Evolutionary conservation across 331 rosid genomes (phyloP), one percentile per base, ranked within the genome.

Genomic region (Quercus lobata): DNA sequence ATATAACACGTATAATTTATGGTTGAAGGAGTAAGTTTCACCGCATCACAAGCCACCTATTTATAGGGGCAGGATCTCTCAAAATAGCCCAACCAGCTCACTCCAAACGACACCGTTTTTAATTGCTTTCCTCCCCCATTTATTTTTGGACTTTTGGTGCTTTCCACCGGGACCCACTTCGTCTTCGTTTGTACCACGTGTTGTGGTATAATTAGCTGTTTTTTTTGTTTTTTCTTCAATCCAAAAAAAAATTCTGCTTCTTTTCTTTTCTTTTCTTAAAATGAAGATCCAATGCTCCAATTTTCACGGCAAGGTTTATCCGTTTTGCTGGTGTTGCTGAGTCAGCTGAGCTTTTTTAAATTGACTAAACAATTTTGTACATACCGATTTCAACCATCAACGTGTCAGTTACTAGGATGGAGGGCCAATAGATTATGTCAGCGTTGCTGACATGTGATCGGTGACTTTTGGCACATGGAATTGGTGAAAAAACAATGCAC

Each of bases 41-140:
- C 32, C 62, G 63, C 77, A 14, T 71, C 84, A 6, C 30, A 3
- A 19, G 55, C 79, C 81, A 69, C 88, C 29, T 81, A 90, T 90
- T 90, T 92, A 92, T 90, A 90, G 83, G 82, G 58, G 19, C 37
- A n/a, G 75, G 52, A 49, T 7, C 62, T 56, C 12, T 7, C 58
- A 11, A 58, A 58, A 6, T 58, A 25, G 14, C 4, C 15, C 27
- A 12, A 24, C 27, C 21, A 10, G 1, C 1, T 12, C 1, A 3
- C 11, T 1, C 19, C 27, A 79, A 70, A 81, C 92, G 94, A 68
- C 74, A 87, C 78, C 94, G 97, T 89, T 85, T 79, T 11, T 25
- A 0, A 14, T 22, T 3, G 54, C 12, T 24, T 24, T 22, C 46
- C 11, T 41, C 46, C 46, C 14, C 5, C 14, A 12, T 60, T 60